Base-by-base conservation (phyloP, 345 rosid genomes). In the Aegle marmelos region DNA sequence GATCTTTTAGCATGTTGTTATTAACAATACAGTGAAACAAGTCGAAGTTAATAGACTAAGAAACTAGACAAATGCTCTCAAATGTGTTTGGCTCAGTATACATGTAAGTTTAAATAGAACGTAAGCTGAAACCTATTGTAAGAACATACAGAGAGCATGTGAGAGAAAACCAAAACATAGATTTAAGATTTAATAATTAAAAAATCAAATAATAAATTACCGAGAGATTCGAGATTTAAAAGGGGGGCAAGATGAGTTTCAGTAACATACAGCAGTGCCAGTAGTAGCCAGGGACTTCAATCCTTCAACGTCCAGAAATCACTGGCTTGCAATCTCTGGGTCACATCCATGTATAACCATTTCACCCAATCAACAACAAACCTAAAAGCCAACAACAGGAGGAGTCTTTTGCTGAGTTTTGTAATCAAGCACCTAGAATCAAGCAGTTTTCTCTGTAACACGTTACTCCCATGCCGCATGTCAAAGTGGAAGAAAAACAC, bases 311-410 rank as follows among this genome's bases (percentile, higher is more conserved):
- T 96, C 60, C 98, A 81, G 79, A 94, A 94, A 86, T 96, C 99
- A 77, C 81, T 88, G 75, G 93, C 95, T 81, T 91, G 92, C 87
- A 94, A 79, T 80, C 92, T 90, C 83, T 86, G 86, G 48, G 93
- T 93, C 64, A 96, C n/a, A n/a, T n/a, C n/a, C n/a, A n/a, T n/a
- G n/a, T n/a, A n/a, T n/a, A n/a, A n/a, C n/a, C n/a, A n/a, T n/a
- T n/a, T n/a, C n/a, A n/a, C n/a, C n/a, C n/a, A n/a, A 85, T 96
- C 98, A 67, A 98, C 95, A 62, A 92, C 98, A 79, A 96, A 92
- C 99, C n/a, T n/a, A 77, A 98, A 94, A 84, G 99, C 99, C 85
- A 96, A 89, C 91, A 94, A 87, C 80, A 98, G 99, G 79, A 96
- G 94, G 58, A 96, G 95, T 84, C 99, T 85, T 90, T 81, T 96